A percentile compares a stretch with the other conserved stretches of the same genome.
phyloP scores from a whole-genome alignment of 1,139 yeast genomes.

The Sugiyamaella sp. region DNA sequence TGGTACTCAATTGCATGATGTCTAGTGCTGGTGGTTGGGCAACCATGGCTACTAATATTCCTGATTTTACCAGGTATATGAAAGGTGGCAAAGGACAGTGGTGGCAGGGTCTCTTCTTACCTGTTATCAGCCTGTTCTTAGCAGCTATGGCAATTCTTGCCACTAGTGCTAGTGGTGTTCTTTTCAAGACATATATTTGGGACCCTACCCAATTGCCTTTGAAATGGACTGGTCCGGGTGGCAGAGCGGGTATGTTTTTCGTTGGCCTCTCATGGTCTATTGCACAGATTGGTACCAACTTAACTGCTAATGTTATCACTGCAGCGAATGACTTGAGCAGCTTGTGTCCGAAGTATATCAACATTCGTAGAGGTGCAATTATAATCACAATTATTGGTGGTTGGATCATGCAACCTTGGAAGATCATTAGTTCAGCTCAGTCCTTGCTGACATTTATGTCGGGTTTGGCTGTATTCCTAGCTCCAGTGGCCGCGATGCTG shows the following conservation, averaged over 20 bases:
- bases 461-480: conserved; percentile 47
- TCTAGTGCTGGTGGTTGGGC: conserved; percentile 46
- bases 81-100: conserved; percentile 21
- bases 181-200: conserved; percentile 39
- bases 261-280: conserved; percentile 50
- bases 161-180: conserved; percentile 40
- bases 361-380: conserved; percentile 54
- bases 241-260: conserved; percentile 48
- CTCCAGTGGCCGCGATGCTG: conserved; percentile 51
- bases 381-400: conserved; percentile 50
- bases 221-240: conserved; percentile 30
- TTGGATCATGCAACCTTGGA: conserved; percentile 54
- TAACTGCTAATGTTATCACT: conserved; percentile 55
- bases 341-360: conserved; percentile 52
- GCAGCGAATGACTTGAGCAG: conserved; percentile 58
- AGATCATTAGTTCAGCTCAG: conserved; percentile 49
- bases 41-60: conserved; percentile 46
- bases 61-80: conserved; percentile 47
- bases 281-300: conserved; percentile 53
- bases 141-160: conserved; percentile 42
- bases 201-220: conserved; percentile 30
- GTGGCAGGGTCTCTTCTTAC: conserved; percentile 42
- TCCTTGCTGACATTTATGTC: conserved; percentile 42
- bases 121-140: conserved; percentile 41
- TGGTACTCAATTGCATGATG: conserved; percentile 42